Evolutionary conservation across 2,329 filamentous ascomycete species (phyloP), one percentile per base, ranked within the genome.

Genomic region (Ceratocystis smalleyi): DNA sequence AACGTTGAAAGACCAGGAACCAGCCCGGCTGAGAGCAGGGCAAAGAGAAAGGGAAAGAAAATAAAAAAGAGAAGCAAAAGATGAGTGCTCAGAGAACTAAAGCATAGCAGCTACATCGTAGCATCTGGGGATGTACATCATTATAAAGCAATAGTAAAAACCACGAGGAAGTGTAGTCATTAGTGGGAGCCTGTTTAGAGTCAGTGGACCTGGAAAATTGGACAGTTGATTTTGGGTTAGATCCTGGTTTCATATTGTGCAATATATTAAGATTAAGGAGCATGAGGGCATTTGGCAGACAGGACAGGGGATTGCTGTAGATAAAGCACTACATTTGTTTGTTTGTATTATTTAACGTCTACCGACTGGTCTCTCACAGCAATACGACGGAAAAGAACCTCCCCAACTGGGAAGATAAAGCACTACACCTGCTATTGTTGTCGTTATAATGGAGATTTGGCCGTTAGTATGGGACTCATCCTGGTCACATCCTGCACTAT

Each of bases 91-190:
- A 0, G 15, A 15, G n/a, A 12, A 32, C 15, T 32, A 32, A 12
- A 5, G 3, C 1, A 30, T 3, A 55, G 72, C 54, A 71, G 66
- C 45, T 49, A 8, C 47, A 7, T 12, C 6, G 22, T 22, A 51
- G 12, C 35, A 40, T 40, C 10, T 40, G 35, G 1, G 35, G 35
- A 40, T 40, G 35, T 10, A 40, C 35, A 40, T 12, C 35, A 15
- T 40, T 40, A 40, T 40, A 51, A 22, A 19, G n/a, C n/a, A 51
- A 10, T 51, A 7, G 0, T 3, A 22, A 24, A 24, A 51, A 51
- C n/a, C 6, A 51, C 7, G 0, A 8, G 5, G 7, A 47, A 19
- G 15, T 47, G 17, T 7, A 6, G 15, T 7, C 30, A 8, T 32
- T 7, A 32, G 30, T 1, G 3, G 3, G 35, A 15, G 35, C 1